A percentile compares a stretch with the other conserved stretches of the same genome.
Conservation (phyloP, 768 basidiomycete genomes). For the Agrocybe pediades region DNA sequence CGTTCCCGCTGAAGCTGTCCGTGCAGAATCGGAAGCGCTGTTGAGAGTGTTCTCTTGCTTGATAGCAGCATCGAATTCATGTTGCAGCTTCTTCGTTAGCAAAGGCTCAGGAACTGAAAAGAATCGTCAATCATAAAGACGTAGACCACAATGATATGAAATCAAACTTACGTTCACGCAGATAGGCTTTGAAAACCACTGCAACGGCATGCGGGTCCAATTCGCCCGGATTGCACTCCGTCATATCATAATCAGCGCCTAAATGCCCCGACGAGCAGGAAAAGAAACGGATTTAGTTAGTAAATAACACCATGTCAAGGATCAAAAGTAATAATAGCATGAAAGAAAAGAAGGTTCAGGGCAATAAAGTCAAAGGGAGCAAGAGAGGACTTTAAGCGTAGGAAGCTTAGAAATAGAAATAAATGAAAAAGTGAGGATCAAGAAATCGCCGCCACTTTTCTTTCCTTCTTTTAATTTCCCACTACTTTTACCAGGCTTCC, state of each 20-base stretch:
- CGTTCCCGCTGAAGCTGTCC: not conserved
- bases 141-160: not conserved
- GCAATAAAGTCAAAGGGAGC: not conserved
- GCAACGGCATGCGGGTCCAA: conserved; percentile 95
- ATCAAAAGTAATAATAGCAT: no score
- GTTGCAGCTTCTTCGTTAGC: conserved; percentile 69
- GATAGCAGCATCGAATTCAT: conserved; percentile 80
- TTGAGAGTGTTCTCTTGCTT: conserved; percentile 50
- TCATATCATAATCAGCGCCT: conserved; percentile 89
- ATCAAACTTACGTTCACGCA: conserved; percentile 80
- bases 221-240: conserved; percentile 77
- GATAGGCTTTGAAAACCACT: conserved; percentile 88
- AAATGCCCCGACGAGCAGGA: conserved; percentile 10
- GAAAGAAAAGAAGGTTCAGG: not conserved
- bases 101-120: conserved; percentile 82
- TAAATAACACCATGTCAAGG: no score
- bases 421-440: no score
- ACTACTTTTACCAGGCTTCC: not conserved
- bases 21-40: not conserved
- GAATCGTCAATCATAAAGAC: not conserved
- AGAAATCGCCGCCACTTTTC: not conserved
- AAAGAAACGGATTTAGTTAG: not conserved
- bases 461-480: not conserved
- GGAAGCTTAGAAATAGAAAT: no score
- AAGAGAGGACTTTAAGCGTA: not conserved